Percentiles rank a stretch among this genome's conserved stretches.
Evolutionary conservation across 192 early-diverging fungal genomes (phyloP).

Genomic region (Backusella parvicylindrica): DNA sequence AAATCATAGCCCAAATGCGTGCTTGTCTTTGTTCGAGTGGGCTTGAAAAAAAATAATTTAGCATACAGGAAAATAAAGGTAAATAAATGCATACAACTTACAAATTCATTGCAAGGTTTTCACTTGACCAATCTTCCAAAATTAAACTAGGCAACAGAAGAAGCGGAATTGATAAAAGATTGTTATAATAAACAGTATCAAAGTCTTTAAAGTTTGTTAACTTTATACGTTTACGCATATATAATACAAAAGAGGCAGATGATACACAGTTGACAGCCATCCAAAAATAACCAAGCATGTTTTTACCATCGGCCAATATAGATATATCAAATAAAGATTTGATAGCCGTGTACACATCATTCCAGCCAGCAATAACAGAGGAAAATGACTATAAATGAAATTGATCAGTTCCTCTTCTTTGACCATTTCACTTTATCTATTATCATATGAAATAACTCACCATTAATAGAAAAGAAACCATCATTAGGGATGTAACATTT

Average conservation of each 20-base stretch:
- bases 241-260: slow-evolving; percentile 80
- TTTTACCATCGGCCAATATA: slow-evolving; percentile 10
- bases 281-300: slow-evolving; percentile 68
- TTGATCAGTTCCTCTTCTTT: background rate
- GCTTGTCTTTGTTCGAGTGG: slow-evolving; percentile 34
- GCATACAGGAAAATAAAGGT: background rate
- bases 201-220: slow-evolving; percentile 90
- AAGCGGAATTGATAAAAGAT: slow-evolving; percentile 80
- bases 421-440: background rate
- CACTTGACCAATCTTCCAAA: slow-evolving; percentile 63
- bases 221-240: slow-evolving; percentile 86
- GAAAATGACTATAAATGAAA: slow-evolving; percentile 55
- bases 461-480: slow-evolving; percentile 79
- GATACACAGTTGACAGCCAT: slow-evolving; percentile 89
- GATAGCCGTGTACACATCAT: slow-evolving; percentile 47
- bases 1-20: slow-evolving; percentile 59
- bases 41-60: slow-evolving; percentile 13
- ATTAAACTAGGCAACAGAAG: slow-evolving; percentile 60
- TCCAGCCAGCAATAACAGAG: slow-evolving; percentile 82
- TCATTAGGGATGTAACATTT: slow-evolving; percentile 72
- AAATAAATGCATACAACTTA: slow-evolving; percentile 29
- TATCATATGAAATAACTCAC: slow-evolving; percentile 21
- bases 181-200: slow-evolving; percentile 97
- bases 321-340: background rate
- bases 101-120: slow-evolving; percentile 56